Percentiles rank a stretch among this genome's conserved stretches.
phyloP scores from a whole-genome alignment of 495 filamentous ascomycete genomes.

The Neurospora discreta region DNA sequence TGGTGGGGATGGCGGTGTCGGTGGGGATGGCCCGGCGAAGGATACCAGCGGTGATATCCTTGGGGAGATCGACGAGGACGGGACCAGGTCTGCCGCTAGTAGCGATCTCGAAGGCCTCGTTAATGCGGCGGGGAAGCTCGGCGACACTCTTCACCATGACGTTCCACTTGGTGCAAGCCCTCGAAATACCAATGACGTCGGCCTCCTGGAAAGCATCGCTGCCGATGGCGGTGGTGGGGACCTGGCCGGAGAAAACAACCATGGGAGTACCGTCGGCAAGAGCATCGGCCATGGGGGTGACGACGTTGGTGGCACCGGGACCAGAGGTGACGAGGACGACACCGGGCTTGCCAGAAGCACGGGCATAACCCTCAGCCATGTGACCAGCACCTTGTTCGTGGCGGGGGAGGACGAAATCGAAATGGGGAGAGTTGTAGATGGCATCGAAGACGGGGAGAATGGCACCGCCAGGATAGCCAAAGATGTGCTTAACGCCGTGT shows the following conservation, averaged over 20 bases:
- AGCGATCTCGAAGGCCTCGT: slow-evolving; percentile 79
- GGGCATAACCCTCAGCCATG: slow-evolving; percentile 72
- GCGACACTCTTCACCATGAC: slow-evolving; percentile 74
- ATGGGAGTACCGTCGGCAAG: slow-evolving; percentile 69
- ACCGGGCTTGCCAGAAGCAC: slow-evolving; percentile 62
- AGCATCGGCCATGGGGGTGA: slow-evolving; percentile 71
- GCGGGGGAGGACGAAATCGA: slow-evolving; percentile 63
- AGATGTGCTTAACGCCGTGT: slow-evolving; percentile 83
- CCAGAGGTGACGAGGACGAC: slow-evolving; percentile 73
- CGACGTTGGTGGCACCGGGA: slow-evolving; percentile 67
- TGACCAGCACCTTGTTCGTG: slow-evolving; percentile 76
- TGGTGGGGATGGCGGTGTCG: slow-evolving; percentile 47
- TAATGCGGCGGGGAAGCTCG: slow-evolving; percentile 65
- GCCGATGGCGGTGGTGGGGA: slow-evolving; percentile 59
- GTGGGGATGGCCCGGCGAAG: slow-evolving; percentile 60
- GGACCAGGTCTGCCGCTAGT: slow-evolving; percentile 65
- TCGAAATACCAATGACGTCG: slow-evolving; percentile 64
- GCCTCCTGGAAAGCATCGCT: slow-evolving; percentile 76
- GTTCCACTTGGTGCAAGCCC: slow-evolving; percentile 78
- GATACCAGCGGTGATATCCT: slow-evolving; percentile 63
- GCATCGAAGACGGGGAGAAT: slow-evolving; percentile 80
- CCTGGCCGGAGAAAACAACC: slow-evolving; percentile 73
- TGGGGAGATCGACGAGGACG: slow-evolving; percentile 71
- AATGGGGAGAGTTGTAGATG: slow-evolving; percentile 71
- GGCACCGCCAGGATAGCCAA: slow-evolving; percentile 68